Evolutionary conservation across 192 early-diverging fungal genomes (phyloP), one percentile per base, ranked within the genome.

Genomic region (Chytriomyces confervae): DNA sequence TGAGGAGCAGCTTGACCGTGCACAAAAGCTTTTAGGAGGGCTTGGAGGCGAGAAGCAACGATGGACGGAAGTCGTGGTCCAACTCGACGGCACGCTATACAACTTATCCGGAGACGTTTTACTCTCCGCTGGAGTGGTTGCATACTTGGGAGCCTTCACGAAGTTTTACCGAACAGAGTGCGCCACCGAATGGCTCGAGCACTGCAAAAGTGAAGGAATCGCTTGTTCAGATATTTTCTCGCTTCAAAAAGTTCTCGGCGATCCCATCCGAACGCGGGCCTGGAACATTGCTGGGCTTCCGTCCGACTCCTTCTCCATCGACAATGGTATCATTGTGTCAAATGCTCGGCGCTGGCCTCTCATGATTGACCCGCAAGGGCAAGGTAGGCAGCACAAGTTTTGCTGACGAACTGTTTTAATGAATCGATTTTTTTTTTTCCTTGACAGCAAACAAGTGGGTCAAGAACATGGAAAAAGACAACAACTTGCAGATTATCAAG

Each of bases 331-430:
- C 53, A 91, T 90, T 36, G 89, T 91, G 1, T 74, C 84, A 74
- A 86, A 90, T 71, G 81, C 85, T 10, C 64, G 89, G 18, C 50
- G 89, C 60, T 91, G 89, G 89, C 89, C 89, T 20, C 77, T 91
- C 45, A 90, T 91, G 89, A 90, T 91, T 77, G 89, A 91, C 69
- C 89, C 89, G 23, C 89, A 91, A 73, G 86, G 87, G 10, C 85
- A 86, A 76, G 74, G 74, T 76, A 36, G 29, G 23, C 13, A 13
- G 6, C 16, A 29, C 27, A 10, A 11, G 36, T 36, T 36, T 36
- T 36, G 36, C 53, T 57, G 20, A 57, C 36, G 36, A 51, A 47
- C 13, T 20, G 18, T 51, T 51, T 18, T 16, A 36, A 13, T 60
- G 27, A 16, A 60, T 43, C 50, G 60, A 49, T 47, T 5, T 57